Evolutionary conservation across 306 rosid species (phyloP).

Genomic region (Cucumis hystrix): DNA sequence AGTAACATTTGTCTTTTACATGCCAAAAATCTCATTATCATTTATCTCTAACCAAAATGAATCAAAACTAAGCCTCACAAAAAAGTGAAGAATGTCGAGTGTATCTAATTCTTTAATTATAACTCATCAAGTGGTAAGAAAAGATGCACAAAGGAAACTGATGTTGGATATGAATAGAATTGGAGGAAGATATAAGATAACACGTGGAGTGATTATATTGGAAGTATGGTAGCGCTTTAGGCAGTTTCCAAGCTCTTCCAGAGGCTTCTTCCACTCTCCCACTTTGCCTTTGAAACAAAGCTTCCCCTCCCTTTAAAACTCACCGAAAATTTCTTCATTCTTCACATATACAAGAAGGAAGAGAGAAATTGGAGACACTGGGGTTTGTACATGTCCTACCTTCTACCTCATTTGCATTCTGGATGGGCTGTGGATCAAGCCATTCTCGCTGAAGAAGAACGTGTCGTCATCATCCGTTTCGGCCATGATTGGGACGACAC

Average conservation of each 20-base stretch:
- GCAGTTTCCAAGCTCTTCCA: not conserved
- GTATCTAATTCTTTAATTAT: too few relatives aligned
- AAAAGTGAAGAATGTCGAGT: too few relatives aligned
- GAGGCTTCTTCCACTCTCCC: not conserved
- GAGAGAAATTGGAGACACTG: not conserved
- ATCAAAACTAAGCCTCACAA: too few relatives aligned
- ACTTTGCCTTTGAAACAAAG: not conserved
- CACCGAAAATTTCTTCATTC: not conserved
- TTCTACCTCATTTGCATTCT: constrained; percentile 75
- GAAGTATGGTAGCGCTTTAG: not conserved
- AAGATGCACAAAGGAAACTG: too few relatives aligned
- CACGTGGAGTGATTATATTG: not conserved
- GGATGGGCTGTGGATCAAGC: constrained; percentile 94
- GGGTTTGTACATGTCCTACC: constrained; percentile 45
- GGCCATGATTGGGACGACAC: constrained; percentile 92
- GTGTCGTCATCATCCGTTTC: constrained; percentile 57
- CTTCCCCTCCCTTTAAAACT: not conserved
- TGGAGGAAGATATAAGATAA: not conserved
- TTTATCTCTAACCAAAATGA: too few relatives aligned
- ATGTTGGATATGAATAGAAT: too few relatives aligned
- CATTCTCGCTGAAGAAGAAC: constrained; percentile 80
- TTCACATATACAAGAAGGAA: not conserved
- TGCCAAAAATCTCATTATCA: too few relatives aligned
- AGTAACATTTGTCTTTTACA: too few relatives aligned
- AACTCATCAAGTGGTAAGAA: too few relatives aligned